Evolutionary conservation across 2,329 filamentous ascomycete genomes (phyloP).

Genomic region (Hirsutella rhossiliensis): DNA sequence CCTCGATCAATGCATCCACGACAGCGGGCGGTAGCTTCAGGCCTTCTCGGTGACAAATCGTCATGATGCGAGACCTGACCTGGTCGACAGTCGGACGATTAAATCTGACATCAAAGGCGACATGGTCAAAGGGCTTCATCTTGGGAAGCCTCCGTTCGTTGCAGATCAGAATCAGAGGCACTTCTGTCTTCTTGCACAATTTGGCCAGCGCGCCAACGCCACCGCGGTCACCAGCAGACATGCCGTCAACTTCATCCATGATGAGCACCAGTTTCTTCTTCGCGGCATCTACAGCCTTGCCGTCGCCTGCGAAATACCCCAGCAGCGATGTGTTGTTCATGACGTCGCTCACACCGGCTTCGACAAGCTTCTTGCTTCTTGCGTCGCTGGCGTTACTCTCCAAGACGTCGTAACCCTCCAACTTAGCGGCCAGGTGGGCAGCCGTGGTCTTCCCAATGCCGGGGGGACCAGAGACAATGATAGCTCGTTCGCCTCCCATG

Average conservation of each 20-base stretch:
- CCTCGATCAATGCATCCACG: conserved; percentile 88
- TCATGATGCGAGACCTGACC: conserved; percentile 85
- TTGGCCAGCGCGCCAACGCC: conserved; percentile 90
- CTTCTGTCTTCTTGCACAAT: conserved; percentile 87
- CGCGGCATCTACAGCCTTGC: conserved; percentile 61
- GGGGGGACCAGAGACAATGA: conserved; percentile 89
- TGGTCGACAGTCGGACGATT: conserved; percentile 81
- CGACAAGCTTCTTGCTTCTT: conserved; percentile 90
- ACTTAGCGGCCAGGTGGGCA: conserved; percentile 82
- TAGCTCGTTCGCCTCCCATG: conserved; percentile 69
- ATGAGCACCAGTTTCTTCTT: conserved; percentile 94
- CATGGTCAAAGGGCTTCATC: conserved; percentile 95
- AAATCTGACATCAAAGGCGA: conserved; percentile 77
- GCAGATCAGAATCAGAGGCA: conserved; percentile 95
- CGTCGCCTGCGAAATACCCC: conserved; percentile 79
- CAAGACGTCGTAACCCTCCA: conserved; percentile 86
- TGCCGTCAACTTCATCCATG: conserved; percentile 98
- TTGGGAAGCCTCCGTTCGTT: conserved; percentile 88
- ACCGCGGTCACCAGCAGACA: conserved; percentile 93
- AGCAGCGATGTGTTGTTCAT: conserved; percentile 87
- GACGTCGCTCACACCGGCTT: conserved; percentile 76
- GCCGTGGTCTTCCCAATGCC: conserved; percentile 97
- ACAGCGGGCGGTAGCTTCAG: conserved; percentile 74
- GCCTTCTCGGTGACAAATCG: conserved; percentile 85
- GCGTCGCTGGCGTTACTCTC: conserved; percentile 95